phyloP scores from a whole-genome alignment of 768 basidiomycete species.

The Lentinus tigrinus region DNA sequence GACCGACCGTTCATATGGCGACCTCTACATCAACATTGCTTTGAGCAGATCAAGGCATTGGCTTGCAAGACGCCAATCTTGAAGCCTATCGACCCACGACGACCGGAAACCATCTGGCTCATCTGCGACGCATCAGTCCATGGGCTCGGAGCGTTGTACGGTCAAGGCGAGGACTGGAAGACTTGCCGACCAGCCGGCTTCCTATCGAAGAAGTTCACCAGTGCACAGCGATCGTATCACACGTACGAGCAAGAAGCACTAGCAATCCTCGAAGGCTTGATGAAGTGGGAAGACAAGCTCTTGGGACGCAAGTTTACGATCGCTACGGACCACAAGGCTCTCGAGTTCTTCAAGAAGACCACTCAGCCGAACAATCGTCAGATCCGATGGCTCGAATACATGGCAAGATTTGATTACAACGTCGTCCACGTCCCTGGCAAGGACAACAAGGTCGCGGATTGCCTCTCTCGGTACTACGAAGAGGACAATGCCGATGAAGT shows the following conservation, averaged over 20 bases:
- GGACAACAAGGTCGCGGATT: conserved; percentile 30
- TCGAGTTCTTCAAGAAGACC: conserved; percentile 24
- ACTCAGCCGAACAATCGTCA: conserved; percentile 19
- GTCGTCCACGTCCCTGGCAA: conserved; percentile 27
- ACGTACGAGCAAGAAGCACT: conserved; percentile 22
- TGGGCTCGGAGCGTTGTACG: conserved; percentile 23
- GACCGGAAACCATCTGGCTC: conserved; percentile 21
- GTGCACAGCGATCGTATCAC: conserved; percentile 24
- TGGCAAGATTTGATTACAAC: conserved; percentile 28
- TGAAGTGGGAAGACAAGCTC: conserved; percentile 35
- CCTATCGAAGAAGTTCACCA: conserved; percentile 30
- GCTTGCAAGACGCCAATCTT: conserved; percentile 16
- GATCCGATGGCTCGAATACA: conserved; percentile 31
- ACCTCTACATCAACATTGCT: conserved; percentile 23
- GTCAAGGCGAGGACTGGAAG: conserved; percentile 28
- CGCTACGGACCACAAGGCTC: conserved; percentile 17
- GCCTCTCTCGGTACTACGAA: conserved; percentile 29
- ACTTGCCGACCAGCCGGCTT: conserved; percentile 28
- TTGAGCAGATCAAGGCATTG: conserved; percentile 18
- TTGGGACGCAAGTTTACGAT: conserved; percentile 17
- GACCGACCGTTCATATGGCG: conserved; percentile 27
- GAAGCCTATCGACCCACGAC: conserved; percentile 10
- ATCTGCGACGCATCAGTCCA: conserved; percentile 20
- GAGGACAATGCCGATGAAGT: not conserved
- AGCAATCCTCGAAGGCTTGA: conserved; percentile 16